Evolutionary conservation across 495 filamentous ascomycete species (phyloP).

Genomic region (Xylaria bambusicola): DNA sequence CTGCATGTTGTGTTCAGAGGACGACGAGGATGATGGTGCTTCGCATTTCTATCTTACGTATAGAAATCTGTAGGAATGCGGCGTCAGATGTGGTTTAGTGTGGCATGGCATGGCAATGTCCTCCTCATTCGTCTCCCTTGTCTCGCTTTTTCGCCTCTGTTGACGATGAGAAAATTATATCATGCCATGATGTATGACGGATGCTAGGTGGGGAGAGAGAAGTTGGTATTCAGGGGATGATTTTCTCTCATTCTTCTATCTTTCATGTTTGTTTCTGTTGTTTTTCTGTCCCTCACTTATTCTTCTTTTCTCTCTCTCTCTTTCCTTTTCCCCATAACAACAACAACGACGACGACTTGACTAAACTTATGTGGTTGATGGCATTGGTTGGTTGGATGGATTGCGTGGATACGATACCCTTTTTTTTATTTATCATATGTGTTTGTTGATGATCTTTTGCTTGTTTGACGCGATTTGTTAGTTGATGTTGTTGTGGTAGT

Average conservation of each 20-base stretch:
- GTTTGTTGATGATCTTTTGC: too few species aligned
- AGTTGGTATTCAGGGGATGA: too few species aligned
- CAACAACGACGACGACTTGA: too few species aligned
- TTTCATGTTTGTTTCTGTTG: neutral
- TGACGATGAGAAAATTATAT: neutral
- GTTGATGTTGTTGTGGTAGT: neutral
- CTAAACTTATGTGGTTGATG: neutral
- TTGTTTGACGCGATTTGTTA: too few species aligned
- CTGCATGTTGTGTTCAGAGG: neutral
- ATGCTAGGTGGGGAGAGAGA: neutral
- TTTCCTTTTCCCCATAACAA: neutral
- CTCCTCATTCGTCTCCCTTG: neutral
- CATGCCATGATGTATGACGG: neutral
- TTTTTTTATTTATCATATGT: constrained; percentile 5
- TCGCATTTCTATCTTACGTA: neutral
- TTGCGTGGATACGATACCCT: constrained; percentile 21
- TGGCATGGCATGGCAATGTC: too few species aligned
- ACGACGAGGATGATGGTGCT: neutral
- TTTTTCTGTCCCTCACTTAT: neutral
- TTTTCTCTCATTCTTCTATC: too few species aligned
- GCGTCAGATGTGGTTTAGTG: neutral
- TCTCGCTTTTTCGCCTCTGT: neutral
- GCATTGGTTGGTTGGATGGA: constrained; percentile 7
- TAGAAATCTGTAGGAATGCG: neutral
- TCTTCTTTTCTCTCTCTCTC: neutral